Conservation (phyloP, 1,139 yeast species). For the Suhomyces terraborum region DNA sequence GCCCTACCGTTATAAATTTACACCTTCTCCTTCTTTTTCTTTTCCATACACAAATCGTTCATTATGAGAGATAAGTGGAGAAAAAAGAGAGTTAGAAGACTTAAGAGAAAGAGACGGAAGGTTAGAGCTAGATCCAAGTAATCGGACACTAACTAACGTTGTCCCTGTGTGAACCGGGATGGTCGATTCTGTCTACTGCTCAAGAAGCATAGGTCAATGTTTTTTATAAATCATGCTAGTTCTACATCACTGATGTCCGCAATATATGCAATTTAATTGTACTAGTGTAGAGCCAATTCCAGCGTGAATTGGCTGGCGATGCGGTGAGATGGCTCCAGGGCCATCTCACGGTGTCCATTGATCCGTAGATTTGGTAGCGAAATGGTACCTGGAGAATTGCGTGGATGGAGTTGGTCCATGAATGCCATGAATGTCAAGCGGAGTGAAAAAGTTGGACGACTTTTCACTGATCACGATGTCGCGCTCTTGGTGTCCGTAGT, state of each 20-base stretch:
- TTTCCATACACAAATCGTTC: constrained; percentile 32
- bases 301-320: no score
- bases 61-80: constrained; percentile 94
- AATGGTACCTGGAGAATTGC: no score
- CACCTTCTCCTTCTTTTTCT: constrained; percentile 17
- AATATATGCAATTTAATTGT: constrained; percentile 13
- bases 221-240: constrained; percentile 17
- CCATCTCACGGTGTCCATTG: not conserved
- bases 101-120: constrained; percentile 99
- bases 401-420: no score
- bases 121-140: constrained; percentile 98
- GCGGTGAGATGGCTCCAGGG: not conserved
- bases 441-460: not conserved
- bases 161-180: constrained; percentile 3
- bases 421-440: no score
- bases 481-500: no score
- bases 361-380: no score
- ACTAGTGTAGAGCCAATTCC: not conserved
- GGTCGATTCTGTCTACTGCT: constrained; percentile 13
- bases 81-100: constrained; percentile 99
- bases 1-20: constrained; percentile 16
- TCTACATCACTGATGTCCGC: constrained; percentile 17
- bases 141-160: constrained; percentile 48
- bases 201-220: constrained; percentile 4
- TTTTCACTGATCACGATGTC: not conserved